Evolutionary conservation across 352 stramenopile species (phyloP).

Genomic region (Pelagophyceae sp.): DNA sequence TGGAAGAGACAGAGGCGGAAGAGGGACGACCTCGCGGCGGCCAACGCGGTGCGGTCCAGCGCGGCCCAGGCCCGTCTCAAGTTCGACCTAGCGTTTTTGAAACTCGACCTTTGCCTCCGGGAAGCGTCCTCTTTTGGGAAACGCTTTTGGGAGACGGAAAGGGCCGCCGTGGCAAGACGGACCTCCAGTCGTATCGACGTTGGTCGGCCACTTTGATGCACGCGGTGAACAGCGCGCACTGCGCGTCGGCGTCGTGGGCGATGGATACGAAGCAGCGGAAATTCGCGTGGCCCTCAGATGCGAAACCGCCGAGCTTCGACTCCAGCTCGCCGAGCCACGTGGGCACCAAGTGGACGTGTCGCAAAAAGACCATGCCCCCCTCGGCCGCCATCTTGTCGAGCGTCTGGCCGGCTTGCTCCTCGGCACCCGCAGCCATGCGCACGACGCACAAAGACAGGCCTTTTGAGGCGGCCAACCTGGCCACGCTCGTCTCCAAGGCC

Average conservation of each 20-base stretch:
- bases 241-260: constrained; percentile 84
- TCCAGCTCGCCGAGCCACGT: constrained; percentile 77
- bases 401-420: constrained; percentile 55
- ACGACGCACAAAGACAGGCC: no score
- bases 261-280: constrained; percentile 87
- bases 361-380: constrained; percentile 73
- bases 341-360: constrained; percentile 78
- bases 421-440: constrained; percentile 77
- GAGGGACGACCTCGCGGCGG: constrained; percentile 69
- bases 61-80: constrained; percentile 75
- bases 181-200: constrained; percentile 78
- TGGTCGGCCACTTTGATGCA: constrained; percentile 89
- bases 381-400: constrained; percentile 49
- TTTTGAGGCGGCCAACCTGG: constrained; percentile 83
- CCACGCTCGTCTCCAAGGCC: constrained; percentile 72
- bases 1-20: constrained; percentile 87
- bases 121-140: no score
- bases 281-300: constrained; percentile 68
- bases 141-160: no score
- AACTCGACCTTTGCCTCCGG: no score
- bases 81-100: no score
- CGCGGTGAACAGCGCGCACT: constrained; percentile 79
- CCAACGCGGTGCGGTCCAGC: constrained; percentile 37
- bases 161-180: constrained; percentile 73
- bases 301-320: constrained; percentile 70